Evolutionary conservation across 23 red algal species (phyloP).

Genomic region (Gracilaria gracilis): DNA sequence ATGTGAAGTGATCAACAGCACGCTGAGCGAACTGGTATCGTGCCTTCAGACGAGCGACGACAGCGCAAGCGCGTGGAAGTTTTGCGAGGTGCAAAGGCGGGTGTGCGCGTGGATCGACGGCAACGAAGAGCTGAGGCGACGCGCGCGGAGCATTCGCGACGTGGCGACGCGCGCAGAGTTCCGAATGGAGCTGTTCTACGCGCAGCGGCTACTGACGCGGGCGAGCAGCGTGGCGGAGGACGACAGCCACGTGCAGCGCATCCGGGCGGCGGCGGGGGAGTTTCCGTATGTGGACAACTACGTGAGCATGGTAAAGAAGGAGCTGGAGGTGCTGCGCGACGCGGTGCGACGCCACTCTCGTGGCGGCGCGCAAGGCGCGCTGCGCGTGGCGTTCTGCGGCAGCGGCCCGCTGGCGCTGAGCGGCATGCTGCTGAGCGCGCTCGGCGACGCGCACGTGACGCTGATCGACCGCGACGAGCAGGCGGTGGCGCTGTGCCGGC

Average conservation of each 20-base stretch:
- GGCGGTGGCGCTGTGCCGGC: constrained; percentile 35
- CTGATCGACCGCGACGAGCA: constrained; percentile 60
- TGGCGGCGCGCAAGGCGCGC: not conserved
- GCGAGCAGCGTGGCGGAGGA: not conserved
- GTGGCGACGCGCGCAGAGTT: constrained; percentile 46
- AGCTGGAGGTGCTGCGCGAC: constrained; percentile 2
- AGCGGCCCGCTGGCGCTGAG: constrained; percentile 68
- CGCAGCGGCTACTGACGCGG: not conserved
- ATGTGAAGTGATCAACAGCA: constrained; percentile 5
- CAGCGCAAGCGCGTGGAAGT: not conserved
- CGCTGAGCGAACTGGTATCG: constrained; percentile 39
- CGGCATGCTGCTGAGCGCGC: constrained; percentile 44
- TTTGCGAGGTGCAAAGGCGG: constrained; percentile 8
- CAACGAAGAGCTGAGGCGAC: not conserved
- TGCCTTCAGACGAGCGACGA: constrained; percentile 8
- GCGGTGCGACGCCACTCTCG: not conserved
- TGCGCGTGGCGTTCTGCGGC: constrained; percentile 71
- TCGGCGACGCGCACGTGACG: constrained; percentile 32
- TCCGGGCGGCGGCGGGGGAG: constrained; percentile 3
- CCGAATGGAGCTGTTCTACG: constrained; percentile 47
- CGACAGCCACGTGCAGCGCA: not conserved
- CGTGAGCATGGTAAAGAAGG: constrained; percentile 48
- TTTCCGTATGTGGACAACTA: constrained; percentile 73
- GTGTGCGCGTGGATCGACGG: constrained; percentile 37
- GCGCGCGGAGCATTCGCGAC: constrained; percentile 30